Conservation (phyloP, 108 stramenopile genomes). For the Craspedostauros australis region DNA sequence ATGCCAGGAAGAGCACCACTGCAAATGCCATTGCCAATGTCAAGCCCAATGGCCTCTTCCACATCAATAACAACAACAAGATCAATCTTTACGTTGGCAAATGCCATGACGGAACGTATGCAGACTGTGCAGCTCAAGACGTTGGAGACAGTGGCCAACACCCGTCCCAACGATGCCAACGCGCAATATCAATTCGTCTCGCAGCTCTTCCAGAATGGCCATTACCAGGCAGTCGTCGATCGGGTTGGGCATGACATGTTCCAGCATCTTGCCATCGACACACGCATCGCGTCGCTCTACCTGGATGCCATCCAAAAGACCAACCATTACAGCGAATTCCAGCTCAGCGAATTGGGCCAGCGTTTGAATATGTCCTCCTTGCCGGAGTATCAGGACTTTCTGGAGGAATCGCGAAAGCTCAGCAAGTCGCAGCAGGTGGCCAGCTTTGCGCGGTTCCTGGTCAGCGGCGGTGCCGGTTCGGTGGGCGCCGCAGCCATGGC, state of each 20-base stretch:
- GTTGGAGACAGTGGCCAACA: slow-evolving; percentile 70
- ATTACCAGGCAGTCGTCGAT: slow-evolving; percentile 72
- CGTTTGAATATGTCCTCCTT: slow-evolving; percentile 17
- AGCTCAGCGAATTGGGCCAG: slow-evolving; percentile 34
- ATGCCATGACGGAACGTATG: slow-evolving; percentile 7
- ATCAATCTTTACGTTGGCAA: slow-evolving; percentile 26
- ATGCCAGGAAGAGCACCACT: not conserved
- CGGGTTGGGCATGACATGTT: slow-evolving; percentile 50
- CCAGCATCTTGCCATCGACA: slow-evolving; percentile 54
- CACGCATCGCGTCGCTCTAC: slow-evolving; percentile 53
- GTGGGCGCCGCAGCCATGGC: slow-evolving; percentile 5
- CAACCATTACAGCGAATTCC: slow-evolving; percentile 31
- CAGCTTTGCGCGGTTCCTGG: slow-evolving; percentile 17
- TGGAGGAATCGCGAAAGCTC: slow-evolving; percentile 12
- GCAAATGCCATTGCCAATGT: not conserved
- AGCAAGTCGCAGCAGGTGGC: slow-evolving; percentile 36
- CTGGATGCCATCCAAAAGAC: slow-evolving; percentile 45
- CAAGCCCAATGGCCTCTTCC: slow-evolving; percentile 1
- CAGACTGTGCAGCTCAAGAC: slow-evolving; percentile 56
- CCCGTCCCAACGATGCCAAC: slow-evolving; percentile 42
- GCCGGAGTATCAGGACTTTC: not conserved
- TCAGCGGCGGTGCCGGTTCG: slow-evolving; percentile 21
- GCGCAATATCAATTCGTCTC: slow-evolving; percentile 67
- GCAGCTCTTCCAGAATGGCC: slow-evolving; percentile 31
- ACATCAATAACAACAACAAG: slow-evolving; percentile 14